These are phyloP conservation scores for Abrus precatorius DNA, from an alignment of 306 rosid genomes.

Conservation along the genomic window DNA sequence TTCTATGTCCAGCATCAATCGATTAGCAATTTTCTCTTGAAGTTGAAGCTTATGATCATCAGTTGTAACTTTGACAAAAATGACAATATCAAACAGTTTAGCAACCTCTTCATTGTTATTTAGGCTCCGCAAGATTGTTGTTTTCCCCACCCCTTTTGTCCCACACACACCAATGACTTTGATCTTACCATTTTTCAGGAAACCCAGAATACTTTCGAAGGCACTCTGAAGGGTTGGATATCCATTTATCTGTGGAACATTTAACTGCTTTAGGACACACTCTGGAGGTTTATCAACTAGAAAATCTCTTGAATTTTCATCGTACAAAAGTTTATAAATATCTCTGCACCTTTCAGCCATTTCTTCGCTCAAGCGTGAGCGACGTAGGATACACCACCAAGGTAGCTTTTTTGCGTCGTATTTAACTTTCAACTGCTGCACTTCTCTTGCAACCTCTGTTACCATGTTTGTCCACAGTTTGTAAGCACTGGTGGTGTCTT, in stretches of 20 bases:
- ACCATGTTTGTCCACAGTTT: slow-evolving; percentile 39
- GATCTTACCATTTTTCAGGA: background rate
- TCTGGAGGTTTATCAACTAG: slow-evolving; percentile 41
- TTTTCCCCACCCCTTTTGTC: slow-evolving; percentile 48
- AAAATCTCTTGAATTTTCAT: slow-evolving; percentile 27
- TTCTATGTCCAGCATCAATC: slow-evolving; percentile 37
- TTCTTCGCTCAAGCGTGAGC: slow-evolving; percentile 1
- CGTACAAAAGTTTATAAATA: slow-evolving; percentile 3
- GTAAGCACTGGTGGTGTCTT: slow-evolving; percentile 38
- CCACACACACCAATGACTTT: slow-evolving; percentile 43
- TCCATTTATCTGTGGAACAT: slow-evolving; percentile 40
- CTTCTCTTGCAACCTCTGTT: background rate
- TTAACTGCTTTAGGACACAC: slow-evolving; percentile 27
- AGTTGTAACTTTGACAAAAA: slow-evolving; percentile 15
- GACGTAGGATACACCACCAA: background rate
- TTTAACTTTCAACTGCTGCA: background rate
- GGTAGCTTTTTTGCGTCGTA: background rate
- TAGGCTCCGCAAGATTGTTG: slow-evolving; percentile 37
- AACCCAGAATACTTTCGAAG: slow-evolving; percentile 6
- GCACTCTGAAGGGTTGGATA: slow-evolving; percentile 42
- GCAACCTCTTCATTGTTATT: slow-evolving; percentile 41
- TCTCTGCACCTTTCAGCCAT: background rate
- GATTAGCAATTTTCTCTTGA: slow-evolving; percentile 38
- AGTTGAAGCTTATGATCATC: slow-evolving; percentile 13
- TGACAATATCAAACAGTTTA: slow-evolving; percentile 43